These are phyloP conservation scores for Alternaria longipes DNA, from an alignment of 2,329 filamentous ascomycete genomes.

Conservation along the genomic window DNA sequence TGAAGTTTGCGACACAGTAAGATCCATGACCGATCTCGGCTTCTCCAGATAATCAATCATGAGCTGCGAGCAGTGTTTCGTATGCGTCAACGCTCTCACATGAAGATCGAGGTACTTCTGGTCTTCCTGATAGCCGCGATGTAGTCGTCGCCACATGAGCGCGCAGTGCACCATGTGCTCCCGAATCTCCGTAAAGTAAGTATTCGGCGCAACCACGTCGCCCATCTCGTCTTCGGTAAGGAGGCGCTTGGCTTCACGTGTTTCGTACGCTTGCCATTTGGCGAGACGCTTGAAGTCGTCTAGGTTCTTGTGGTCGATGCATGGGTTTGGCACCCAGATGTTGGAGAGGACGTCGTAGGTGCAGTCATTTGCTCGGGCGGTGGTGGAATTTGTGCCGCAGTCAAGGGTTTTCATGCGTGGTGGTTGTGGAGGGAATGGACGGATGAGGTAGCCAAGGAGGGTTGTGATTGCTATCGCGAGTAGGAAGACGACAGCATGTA, in stretches of 20 bases:
- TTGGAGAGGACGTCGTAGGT: slow-evolving; percentile 16
- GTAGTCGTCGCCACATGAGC: slow-evolving; percentile 11
- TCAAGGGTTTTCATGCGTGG: slow-evolving; percentile 4
- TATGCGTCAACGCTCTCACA: background rate
- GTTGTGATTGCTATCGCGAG: slow-evolving; percentile 6
- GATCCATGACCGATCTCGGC: background rate
- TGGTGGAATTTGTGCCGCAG: slow-evolving; percentile 11
- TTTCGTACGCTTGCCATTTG: background rate
- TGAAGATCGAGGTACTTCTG: background rate
- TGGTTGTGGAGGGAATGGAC: background rate
- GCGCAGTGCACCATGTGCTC: slow-evolving; percentile 18
- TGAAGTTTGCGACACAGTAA: background rate
- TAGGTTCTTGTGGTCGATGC: slow-evolving; percentile 10
- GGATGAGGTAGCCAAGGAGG: background rate
- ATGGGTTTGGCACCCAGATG: slow-evolving; percentile 7
- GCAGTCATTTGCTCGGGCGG: slow-evolving; percentile 6
- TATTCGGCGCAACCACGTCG: slow-evolving; percentile 11
- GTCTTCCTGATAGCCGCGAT: slow-evolving; percentile 7
- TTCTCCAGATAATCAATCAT: background rate
- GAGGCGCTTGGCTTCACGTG: background rate
- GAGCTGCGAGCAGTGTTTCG: background rate
- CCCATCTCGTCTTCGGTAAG: slow-evolving; percentile 14
- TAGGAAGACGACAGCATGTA: background rate
- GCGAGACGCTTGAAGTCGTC: slow-evolving; percentile 7
- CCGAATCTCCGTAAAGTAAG: slow-evolving; percentile 11